Percentiles rank a stretch among this genome's conserved stretches.
Conservation (phyloP, 108 stramenopile species). For the Conticribra guillardii region DNA sequence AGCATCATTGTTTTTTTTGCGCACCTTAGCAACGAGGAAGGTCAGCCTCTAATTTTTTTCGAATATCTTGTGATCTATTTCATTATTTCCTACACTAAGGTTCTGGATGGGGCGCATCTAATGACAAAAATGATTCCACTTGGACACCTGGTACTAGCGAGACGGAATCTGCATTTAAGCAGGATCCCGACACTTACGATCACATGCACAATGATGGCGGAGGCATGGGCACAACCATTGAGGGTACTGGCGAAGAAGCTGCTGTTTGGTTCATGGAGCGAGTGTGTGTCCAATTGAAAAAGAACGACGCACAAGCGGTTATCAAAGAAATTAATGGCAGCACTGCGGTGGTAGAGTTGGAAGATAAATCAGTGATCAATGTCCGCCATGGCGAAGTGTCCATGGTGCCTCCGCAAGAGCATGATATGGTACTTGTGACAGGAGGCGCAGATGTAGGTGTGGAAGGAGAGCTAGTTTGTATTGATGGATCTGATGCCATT, state of each 20-base stretch:
- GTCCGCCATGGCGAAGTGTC: conserved; percentile 70
- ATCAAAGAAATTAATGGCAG: conserved; percentile 88
- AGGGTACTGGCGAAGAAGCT: conserved; percentile 69
- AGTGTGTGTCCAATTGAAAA: conserved; percentile 83
- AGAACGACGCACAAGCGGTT: conserved; percentile 58
- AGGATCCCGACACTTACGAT: conserved; percentile 40
- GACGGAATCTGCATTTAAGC: conserved; percentile 31
- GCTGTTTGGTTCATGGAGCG: conserved; percentile 94
- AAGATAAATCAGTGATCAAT: conserved; percentile 66
- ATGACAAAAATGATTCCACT: conserved; percentile 49
- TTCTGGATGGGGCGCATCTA: conserved; percentile 62
- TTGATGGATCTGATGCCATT: conserved; percentile 93
- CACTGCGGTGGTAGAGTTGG: conserved; percentile 76
- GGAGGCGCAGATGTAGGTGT: conserved; percentile 89
- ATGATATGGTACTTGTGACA: conserved; percentile 90
- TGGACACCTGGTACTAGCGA: conserved; percentile 53
- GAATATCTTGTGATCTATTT: neutral
- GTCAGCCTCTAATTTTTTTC: too few relatives aligned
- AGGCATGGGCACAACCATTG: conserved; percentile 51
- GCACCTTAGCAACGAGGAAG: too few relatives aligned
- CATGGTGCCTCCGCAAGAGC: conserved; percentile 79
- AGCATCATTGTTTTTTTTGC: too few relatives aligned
- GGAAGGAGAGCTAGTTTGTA: conserved; percentile 90
- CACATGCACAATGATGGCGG: conserved; percentile 45
- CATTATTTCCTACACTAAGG: conserved; percentile 9